phyloP scores from a whole-genome alignment of 2,329 filamentous ascomycete species.

The Phyllosticta citriasiana region DNA sequence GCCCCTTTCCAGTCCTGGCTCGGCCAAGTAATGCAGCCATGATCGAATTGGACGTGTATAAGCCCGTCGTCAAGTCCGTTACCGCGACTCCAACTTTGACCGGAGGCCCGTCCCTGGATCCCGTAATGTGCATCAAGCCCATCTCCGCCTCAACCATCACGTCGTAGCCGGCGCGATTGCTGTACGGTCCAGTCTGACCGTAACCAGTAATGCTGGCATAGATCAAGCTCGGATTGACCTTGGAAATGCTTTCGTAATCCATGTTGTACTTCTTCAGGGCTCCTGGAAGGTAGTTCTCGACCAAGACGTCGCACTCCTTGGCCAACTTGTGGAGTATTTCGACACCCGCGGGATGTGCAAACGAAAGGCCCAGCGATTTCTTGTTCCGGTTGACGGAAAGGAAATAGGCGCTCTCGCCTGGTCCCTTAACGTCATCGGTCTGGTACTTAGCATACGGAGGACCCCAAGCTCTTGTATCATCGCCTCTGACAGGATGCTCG shows the following conservation, averaged over 20 bases:
- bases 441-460: conserved; percentile 82
- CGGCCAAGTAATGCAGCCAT: conserved; percentile 84
- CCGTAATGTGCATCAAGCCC: conserved; percentile 97
- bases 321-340: conserved; percentile 79
- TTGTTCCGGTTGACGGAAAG: conserved; percentile 94
- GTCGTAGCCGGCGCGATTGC: conserved; percentile 83
- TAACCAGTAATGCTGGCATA: conserved; percentile 97
- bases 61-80: conserved; percentile 85
- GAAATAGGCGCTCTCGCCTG: conserved; percentile 93
- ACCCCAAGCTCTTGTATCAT: conserved; percentile 94
- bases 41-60: conserved; percentile 92
- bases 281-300: conserved; percentile 93
- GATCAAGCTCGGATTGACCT: conserved; percentile 77
- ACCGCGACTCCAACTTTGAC: conserved; percentile 98
- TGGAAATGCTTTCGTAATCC: conserved; percentile 71
- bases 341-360: conserved; percentile 74
- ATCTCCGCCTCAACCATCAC: conserved; percentile 99
- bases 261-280: conserved; percentile 82
- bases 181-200: conserved; percentile 88
- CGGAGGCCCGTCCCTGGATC: conserved; percentile 73
- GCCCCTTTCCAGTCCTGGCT: conserved; percentile 64
- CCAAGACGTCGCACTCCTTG: conserved; percentile 78
- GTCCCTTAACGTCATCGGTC: conserved; percentile 48
- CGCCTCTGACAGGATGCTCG: conserved; percentile 81
- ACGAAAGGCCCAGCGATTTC: conserved; percentile 84